Base-by-base conservation (phyloP, 169 alveolate species). In the Eimeria necatrix region DNA sequence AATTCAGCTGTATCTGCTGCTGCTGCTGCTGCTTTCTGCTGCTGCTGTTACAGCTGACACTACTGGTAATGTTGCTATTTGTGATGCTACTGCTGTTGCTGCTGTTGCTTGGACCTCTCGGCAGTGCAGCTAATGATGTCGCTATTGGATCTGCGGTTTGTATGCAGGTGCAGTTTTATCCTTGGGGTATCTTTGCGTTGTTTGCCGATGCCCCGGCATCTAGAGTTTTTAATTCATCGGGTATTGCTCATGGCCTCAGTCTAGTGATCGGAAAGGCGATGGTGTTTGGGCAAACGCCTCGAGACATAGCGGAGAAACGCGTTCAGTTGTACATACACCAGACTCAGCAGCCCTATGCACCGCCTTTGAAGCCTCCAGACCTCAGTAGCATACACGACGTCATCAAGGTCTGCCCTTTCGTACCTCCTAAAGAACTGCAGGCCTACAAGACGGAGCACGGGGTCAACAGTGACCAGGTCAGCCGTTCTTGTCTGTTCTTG, bases 141-240 rank as follows among this genome's bases (percentile, higher is more conserved):
- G 89, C 49, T 48, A 14, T 48, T 52, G 59, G 7, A n/a, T 0
- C 52, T 71, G 83, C 18, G 7, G 7, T 74, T 12, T 26, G 60
- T 18, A 7, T 80, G 71, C 60, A 80, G 89, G 89, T 80, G 6
- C 89, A 80, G 46, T 80, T 80, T 52, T 80, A 80, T 20, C 89
- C 89, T 20, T 80, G 89, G 89, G 89, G 89, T 16, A 4, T 80
- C 14, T 80, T 80, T 52, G 89, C 89, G 7, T 52, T 80, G 49
- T 80, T 80, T 18, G 14, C 20, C 18, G 89, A 80, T 46, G n/a
- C 32, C 53, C 89, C 89, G 4, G 32, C 70, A 7, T 80, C 71
- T 6, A 24, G 89, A 18, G 70, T 80, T 3, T 80, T 80, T 52
- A 80, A 24, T 3, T 12, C 41, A 48, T 52, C 26, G 52, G 89